Percentiles rank a stretch among this genome's conserved stretches.
These are phyloP conservation scores for Withania somnifera DNA, from an alignment of 305 asterid species.

Conservation along the genomic window DNA sequence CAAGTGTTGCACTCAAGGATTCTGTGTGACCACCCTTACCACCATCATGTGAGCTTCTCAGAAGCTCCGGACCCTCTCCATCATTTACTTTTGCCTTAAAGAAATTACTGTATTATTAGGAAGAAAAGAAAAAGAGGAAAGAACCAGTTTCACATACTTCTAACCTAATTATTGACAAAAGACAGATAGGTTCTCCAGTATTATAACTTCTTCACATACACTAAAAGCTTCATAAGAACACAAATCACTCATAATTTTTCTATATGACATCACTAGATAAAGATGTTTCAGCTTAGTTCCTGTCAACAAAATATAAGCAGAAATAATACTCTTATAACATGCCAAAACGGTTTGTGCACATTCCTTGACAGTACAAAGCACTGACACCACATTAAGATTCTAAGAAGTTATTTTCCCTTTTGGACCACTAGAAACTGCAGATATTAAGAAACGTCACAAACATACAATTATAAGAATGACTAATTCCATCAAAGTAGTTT, in stretches of 20 bases:
- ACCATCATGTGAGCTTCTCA: conserved; percentile 58
- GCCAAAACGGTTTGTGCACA: not conserved
- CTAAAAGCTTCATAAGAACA: not conserved
- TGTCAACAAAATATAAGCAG: not conserved
- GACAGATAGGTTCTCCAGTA: not conserved
- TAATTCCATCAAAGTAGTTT: not conserved
- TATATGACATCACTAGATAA: not conserved
- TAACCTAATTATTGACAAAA: not conserved
- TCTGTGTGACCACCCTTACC: conserved; percentile 75
- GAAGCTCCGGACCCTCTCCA: conserved; percentile 95
- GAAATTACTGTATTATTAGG: conserved; percentile 3
- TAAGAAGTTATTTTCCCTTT: not conserved
- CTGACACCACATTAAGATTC: not conserved
- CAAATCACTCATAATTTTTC: not conserved
- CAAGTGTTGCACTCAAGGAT: conserved; percentile 76
- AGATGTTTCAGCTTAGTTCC: not conserved
- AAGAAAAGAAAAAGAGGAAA: not conserved
- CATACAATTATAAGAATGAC: not conserved
- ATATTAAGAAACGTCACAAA: not conserved
- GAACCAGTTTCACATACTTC: not conserved
- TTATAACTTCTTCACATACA: not conserved
- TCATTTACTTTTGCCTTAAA: conserved; percentile 85
- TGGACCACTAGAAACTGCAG: not conserved
- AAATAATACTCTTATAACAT: not conserved
- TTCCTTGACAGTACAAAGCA: not conserved